Conservation (phyloP, 164 flowering plant genomes). For the Malania oleifera region DNA sequence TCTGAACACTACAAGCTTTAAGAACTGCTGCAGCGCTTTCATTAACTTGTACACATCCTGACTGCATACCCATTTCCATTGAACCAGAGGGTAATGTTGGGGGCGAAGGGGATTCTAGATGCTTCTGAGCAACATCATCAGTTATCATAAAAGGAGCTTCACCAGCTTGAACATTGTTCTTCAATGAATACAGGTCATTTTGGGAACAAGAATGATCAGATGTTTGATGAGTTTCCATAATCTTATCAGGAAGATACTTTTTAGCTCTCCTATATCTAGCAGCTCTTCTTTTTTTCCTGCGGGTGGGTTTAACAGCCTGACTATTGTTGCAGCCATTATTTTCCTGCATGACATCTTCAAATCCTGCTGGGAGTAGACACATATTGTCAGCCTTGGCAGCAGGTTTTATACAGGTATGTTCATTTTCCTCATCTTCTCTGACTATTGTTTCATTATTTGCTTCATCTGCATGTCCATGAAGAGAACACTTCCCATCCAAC, state of each 20-base stretch:
- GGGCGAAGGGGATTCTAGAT: slow-evolving; percentile 13
- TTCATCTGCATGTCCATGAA: slow-evolving; percentile 29
- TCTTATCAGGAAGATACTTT: slow-evolving; percentile 13
- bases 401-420: slow-evolving; percentile 9
- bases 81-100: slow-evolving; percentile 8
- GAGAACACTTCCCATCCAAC: slow-evolving; percentile 30
- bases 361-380: slow-evolving; percentile 6
- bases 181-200: slow-evolving; percentile 12
- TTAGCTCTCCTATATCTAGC: slow-evolving; percentile 21
- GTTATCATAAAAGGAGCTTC: slow-evolving; percentile 15
- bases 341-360: slow-evolving; percentile 11
- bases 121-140: slow-evolving; percentile 17
- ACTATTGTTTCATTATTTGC: slow-evolving; percentile 18
- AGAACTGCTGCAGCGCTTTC: slow-evolving; percentile 12
- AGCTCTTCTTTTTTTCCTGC: slow-evolving; percentile 26
- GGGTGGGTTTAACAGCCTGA: slow-evolving; percentile 18
- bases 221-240: slow-evolving; percentile 12
- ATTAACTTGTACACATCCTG: slow-evolving; percentile 14
- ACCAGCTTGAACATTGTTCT: slow-evolving; percentile 14
- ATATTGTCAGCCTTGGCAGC: slow-evolving; percentile 14
- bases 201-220: slow-evolving; percentile 18
- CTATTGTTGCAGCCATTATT: slow-evolving; percentile 15
- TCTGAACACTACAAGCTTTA: slow-evolving; percentile 14
- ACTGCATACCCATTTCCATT: slow-evolving; percentile 7
- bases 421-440: slow-evolving; percentile 25